These are phyloP conservation scores for Suhomyces yuchorum DNA, from an alignment of 1,139 yeast genomes.

Conservation along the genomic window DNA sequence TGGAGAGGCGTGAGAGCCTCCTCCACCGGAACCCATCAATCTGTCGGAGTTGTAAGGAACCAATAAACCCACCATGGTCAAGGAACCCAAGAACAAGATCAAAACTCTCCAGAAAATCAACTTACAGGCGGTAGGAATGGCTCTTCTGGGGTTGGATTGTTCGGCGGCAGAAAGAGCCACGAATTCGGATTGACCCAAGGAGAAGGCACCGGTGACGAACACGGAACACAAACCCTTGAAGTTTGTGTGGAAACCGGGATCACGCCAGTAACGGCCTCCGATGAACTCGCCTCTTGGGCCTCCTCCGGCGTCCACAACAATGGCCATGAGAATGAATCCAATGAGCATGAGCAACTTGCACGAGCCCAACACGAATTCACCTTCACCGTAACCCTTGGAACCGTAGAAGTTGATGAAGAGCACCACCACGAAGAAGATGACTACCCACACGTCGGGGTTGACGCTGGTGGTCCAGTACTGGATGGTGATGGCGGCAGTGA, in stretches of 20 bases:
- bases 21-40: conserved; percentile 42
- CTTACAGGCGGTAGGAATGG: conserved; percentile 46
- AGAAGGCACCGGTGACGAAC: conserved; percentile 46
- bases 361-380: conserved; percentile 32
- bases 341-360: conserved; percentile 25
- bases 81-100: conserved; percentile 44
- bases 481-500: conserved; percentile 41
- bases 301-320: conserved; percentile 33
- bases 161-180: conserved; percentile 46
- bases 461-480: conserved; percentile 32
- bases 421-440: conserved; percentile 29
- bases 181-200: conserved; percentile 47
- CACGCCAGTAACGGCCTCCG: conserved; percentile 37
- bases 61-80: conserved; percentile 44
- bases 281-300: conserved; percentile 26
- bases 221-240: conserved; percentile 46
- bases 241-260: conserved; percentile 27
- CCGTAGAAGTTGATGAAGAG: conserved; percentile 31
- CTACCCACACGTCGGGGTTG: conserved; percentile 35
- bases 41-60: conserved; percentile 43
- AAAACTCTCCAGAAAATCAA: conserved; percentile 43
- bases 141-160: conserved; percentile 41
- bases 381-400: conserved; percentile 37
- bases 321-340: conserved; percentile 35
- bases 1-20: conserved; percentile 46